phyloP scores from a whole-genome alignment of 495 filamentous ascomycete species.

The Aspergillus biplanus region DNA sequence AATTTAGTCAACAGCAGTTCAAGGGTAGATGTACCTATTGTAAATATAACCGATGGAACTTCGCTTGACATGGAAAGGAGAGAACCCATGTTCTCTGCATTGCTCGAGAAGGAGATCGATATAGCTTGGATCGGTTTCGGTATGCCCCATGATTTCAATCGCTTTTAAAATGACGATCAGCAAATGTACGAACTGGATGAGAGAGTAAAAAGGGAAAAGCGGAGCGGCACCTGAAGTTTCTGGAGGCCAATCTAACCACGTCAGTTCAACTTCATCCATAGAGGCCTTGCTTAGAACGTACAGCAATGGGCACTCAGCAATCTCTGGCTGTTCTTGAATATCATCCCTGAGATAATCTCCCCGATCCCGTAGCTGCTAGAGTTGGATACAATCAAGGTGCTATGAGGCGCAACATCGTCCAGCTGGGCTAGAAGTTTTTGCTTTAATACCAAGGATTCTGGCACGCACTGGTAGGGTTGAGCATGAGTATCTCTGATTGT shows the following conservation, averaged over 20 bases:
- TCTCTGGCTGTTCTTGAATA: constrained; percentile 28
- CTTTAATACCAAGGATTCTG: constrained; percentile 37
- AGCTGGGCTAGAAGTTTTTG: constrained; percentile 33
- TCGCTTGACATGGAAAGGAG: constrained; percentile 40
- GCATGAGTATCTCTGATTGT: not conserved
- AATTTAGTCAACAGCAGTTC: not conserved
- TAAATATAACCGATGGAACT: constrained; percentile 44
- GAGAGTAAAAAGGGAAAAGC: not conserved
- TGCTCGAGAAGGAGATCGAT: constrained; percentile 31
- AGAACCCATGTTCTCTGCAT: constrained; percentile 39
- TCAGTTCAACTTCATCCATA: not conserved
- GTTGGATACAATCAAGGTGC: constrained; percentile 43
- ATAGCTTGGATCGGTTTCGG: constrained; percentile 31
- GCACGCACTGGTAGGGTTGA: constrained; percentile 33
- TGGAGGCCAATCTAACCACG: constrained; percentile 41
- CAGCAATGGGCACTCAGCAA: constrained; percentile 42
- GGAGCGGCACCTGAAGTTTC: constrained; percentile 41
- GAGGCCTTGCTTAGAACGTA: constrained; percentile 26
- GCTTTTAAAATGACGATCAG: constrained; percentile 30
- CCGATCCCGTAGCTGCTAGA: constrained; percentile 43
- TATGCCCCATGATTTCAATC: constrained; percentile 45
- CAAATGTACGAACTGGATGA: not conserved
- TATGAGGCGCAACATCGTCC: constrained; percentile 30
- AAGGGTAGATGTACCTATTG: constrained; percentile 32
- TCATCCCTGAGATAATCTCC: constrained; percentile 37